phyloP scores from a whole-genome alignment of 352 stramenopile species.

The Plasmopara halstedii region DNA sequence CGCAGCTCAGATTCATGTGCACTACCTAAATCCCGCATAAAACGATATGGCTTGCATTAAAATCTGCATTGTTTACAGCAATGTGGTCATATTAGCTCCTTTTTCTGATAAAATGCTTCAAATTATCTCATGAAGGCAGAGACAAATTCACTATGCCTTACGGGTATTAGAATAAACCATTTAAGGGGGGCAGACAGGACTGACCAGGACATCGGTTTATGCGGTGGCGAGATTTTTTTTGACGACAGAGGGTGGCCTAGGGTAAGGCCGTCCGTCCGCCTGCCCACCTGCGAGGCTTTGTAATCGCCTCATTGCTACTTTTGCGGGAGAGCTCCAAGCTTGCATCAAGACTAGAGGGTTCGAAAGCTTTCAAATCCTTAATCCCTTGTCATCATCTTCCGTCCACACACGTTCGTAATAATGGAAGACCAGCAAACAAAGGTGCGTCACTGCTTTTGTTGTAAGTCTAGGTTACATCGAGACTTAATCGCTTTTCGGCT shows the following conservation, averaged over 20 bases:
- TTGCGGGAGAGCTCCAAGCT: constrained; percentile 24
- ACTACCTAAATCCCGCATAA: background rate
- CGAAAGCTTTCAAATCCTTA: too few species aligned
- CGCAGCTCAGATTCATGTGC: too few species aligned
- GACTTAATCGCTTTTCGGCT: background rate
- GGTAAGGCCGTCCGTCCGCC: constrained; percentile 5
- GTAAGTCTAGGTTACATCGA: background rate
- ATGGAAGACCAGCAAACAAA: constrained; percentile 48
- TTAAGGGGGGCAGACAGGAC: constrained; percentile 9
- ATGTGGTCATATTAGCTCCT: background rate
- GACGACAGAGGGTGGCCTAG: constrained; percentile 11
- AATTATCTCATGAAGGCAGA: constrained; percentile 7
- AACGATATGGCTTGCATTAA: background rate
- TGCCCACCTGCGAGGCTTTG: constrained; percentile 5
- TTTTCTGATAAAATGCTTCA: constrained; percentile 8
- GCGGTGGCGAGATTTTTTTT: constrained; percentile 16
- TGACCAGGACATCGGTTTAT: constrained; percentile 19
- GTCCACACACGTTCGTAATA: constrained; percentile 1
- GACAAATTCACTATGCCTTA: too few species aligned
- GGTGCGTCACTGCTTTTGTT: constrained; percentile 9
- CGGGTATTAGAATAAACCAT: too few species aligned
- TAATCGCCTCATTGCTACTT: constrained; percentile 26
- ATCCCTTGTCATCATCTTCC: background rate
- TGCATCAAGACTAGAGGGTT: constrained; percentile 6
- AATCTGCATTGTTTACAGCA: too few species aligned